Conservation (phyloP, 1,284 basidiomycete species). For the Leccinum ambiguum region DNA sequence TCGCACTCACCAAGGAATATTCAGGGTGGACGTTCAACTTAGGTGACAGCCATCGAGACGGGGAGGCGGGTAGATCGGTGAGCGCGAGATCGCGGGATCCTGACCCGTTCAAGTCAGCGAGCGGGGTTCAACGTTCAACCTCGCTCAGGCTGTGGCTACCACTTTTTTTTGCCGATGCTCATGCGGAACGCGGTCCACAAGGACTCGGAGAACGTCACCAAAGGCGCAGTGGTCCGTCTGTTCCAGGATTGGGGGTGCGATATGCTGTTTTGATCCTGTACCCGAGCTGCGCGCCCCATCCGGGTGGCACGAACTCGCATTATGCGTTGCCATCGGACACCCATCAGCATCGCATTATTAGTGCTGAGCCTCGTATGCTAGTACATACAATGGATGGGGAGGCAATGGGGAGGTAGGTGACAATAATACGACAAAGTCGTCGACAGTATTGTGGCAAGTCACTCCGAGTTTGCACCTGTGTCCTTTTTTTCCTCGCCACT, state of each 20-base stretch:
- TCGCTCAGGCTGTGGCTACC: background rate
- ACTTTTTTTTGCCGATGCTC: background rate
- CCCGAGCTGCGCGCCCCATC: background rate
- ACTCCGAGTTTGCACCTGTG: background rate
- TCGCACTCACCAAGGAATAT: background rate
- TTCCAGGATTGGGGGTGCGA: background rate
- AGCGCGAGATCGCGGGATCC: background rate
- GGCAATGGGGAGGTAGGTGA: background rate
- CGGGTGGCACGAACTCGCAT: background rate
- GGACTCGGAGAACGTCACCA: background rate
- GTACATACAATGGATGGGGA: background rate
- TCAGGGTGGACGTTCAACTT: background rate
- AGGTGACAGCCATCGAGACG: background rate
- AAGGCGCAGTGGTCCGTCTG: background rate
- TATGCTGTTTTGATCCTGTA: constrained; percentile 3
- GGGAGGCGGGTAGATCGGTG: background rate
- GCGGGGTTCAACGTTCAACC: too few relatives aligned
- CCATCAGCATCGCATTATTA: background rate
- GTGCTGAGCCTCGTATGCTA: background rate
- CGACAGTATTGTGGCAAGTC: background rate
- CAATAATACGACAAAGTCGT: background rate
- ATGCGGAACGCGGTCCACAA: background rate
- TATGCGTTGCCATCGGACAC: background rate
- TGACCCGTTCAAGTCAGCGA: constrained; percentile 8
- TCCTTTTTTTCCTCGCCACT: background rate